Percentiles rank a stretch among this genome's conserved stretches.
phyloP scores from a whole-genome alignment of 352 stramenopile species.

The Phytophthora boehmeriae region DNA sequence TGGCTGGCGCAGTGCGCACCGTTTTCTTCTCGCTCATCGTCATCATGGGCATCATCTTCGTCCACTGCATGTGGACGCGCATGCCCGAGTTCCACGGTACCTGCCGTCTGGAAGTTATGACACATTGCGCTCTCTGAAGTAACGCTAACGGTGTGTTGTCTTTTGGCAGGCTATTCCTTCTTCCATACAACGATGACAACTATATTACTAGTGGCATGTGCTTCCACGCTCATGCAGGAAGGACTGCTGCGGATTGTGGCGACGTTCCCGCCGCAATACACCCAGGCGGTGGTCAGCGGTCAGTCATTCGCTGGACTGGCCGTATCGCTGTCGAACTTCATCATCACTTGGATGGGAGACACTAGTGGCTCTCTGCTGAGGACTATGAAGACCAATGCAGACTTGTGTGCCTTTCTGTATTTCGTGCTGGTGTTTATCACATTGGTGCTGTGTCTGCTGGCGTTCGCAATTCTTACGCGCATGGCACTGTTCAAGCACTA shows the following conservation, averaged over 20 bases:
- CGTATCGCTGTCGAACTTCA: slow-evolving; percentile 74
- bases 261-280: slow-evolving; percentile 79
- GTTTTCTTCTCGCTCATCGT: slow-evolving; percentile 72
- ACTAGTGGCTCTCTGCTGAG: slow-evolving; percentile 15
- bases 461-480: slow-evolving; percentile 60
- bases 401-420: slow-evolving; percentile 79
- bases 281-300: slow-evolving; percentile 76
- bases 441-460: slow-evolving; percentile 55
- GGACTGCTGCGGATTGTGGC: slow-evolving; percentile 75
- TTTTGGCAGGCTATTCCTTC: slow-evolving; percentile 46
- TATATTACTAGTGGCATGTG: slow-evolving; percentile 71
- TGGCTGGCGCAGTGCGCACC: slow-evolving; percentile 62
- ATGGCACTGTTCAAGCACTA: slow-evolving; percentile 79
- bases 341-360: slow-evolving; percentile 61
- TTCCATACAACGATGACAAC: slow-evolving; percentile 80
- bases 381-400: slow-evolving; percentile 40
- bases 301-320: slow-evolving; percentile 78
- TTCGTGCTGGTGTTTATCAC: slow-evolving; percentile 79
- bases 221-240: slow-evolving; percentile 83
- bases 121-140: slow-evolving; percentile 9
- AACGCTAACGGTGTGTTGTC: neutral
- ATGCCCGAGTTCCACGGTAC: slow-evolving; percentile 73
- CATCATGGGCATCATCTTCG: slow-evolving; percentile 74
- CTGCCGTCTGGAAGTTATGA: slow-evolving; percentile 1
- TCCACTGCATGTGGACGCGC: slow-evolving; percentile 72